phyloP scores from a whole-genome alignment of 495 filamentous ascomycete genomes.

The Penicillium canariense region DNA sequence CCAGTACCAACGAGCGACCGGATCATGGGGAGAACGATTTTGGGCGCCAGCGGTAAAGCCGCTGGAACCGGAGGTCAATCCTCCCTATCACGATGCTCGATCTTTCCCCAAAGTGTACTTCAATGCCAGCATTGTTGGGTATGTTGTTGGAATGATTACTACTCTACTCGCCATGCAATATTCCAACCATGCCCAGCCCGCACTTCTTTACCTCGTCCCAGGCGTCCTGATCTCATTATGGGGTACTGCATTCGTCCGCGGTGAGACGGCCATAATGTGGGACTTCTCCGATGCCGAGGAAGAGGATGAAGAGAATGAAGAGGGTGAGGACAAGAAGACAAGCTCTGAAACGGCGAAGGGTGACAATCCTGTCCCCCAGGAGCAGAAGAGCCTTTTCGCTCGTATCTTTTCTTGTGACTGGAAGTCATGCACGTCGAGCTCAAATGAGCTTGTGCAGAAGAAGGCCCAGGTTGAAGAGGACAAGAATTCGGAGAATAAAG shows the following conservation, averaged over 20 bases:
- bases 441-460: background rate
- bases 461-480: constrained; percentile 10
- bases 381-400: constrained; percentile 26
- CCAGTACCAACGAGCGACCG: constrained; percentile 58
- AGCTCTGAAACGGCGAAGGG: constrained; percentile 20
- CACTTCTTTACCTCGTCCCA: constrained; percentile 89
- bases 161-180: constrained; percentile 77
- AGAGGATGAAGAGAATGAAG: constrained; percentile 28
- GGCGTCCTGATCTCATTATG: constrained; percentile 74
- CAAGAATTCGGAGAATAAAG: background rate
- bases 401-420: constrained; percentile 30
- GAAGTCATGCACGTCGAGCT: constrained; percentile 5
- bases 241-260: constrained; percentile 69
- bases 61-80: constrained; percentile 31
- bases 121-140: constrained; percentile 72
- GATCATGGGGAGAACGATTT: constrained; percentile 80
- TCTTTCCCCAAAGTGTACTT: constrained; percentile 88
- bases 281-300: constrained; percentile 67
- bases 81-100: constrained; percentile 41
- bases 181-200: constrained; percentile 82
- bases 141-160: constrained; percentile 71
- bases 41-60: constrained; percentile 57
- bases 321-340: constrained; percentile 10
- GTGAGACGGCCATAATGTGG: constrained; percentile 75
- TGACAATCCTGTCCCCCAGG: constrained; percentile 11